Evolutionary conservation across 2,329 filamentous ascomycete species (phyloP), one percentile per base, ranked within the genome.

Genomic region (Ophiostoma ulmi): DNA sequence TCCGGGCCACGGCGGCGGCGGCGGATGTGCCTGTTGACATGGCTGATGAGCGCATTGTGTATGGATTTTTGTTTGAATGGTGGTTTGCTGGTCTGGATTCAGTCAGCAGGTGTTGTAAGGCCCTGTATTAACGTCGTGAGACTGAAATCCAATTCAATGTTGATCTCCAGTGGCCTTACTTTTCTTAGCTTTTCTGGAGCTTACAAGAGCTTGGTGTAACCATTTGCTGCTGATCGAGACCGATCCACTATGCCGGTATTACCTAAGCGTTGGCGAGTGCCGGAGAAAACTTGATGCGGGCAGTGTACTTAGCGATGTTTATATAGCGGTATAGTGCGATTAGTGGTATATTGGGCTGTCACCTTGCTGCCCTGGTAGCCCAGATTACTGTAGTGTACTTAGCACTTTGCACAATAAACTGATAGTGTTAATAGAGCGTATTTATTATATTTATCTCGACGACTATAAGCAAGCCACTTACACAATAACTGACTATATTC

Each of bases 241-340:
- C n/a, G 65, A 5, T 17, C 58, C 58, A 63, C 58, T 35, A 61
- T 61, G 10, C 14, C 58, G 14, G 6, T 26, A 26, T 63, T 63
- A 48, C 44, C 20, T 26, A 55, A 35, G 58, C 13, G 11, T 14
- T 31, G 31, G 66, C 36, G 14, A 10, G n/a, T 41, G 55, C 17
- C 69, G 70, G 66, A 65, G 70, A 71, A 71, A 71, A 31, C 38
- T 68, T 69, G 41, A 44, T 66, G 70, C 70, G 66, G 65, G 3
- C n/a, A n/a, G 31, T 64, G 61, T 17, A 36, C 13, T 63, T 63
- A 63, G 52, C 10, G 8, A 8, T 35, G 26, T 11, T 7, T 66
- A 13, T 35, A 31, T 14, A 26, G 52, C 17, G 10, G 22, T 20
- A 10, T 11, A 36, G 58, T 63, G 13, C 6, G 1, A 14, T 36